Base-by-base conservation (phyloP, 495 filamentous ascomycete genomes). In the Xylaria flabelliformis region DNA sequence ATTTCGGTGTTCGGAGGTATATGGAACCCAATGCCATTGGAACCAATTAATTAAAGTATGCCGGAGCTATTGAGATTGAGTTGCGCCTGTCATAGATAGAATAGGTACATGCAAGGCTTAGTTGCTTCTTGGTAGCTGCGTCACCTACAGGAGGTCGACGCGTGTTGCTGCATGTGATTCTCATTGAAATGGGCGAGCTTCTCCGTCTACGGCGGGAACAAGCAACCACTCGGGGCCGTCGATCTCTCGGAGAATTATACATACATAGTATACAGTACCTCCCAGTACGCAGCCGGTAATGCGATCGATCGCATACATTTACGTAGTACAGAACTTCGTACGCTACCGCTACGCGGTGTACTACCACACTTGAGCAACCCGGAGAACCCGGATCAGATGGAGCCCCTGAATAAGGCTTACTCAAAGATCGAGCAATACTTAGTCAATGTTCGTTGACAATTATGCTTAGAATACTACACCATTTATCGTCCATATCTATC, bases 171-270 rank as follows among this genome's bases (percentile, higher is more conserved):
- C 56, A 36, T 59, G 56, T 36, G 32, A 36, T 59, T 32, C 7
- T n/a, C 19, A 59, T 34, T n/a, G 32, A 34, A 36, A 55, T 26
- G 51, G 51, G 8, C 15, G 24, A 29, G 58, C 32, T 39, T 19
- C 58, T 5, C n/a, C 1, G 17, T 36, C 17, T 53, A 9, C 19
- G 8, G 19, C 64, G 46, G 64, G 64, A 67, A 32, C 24, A 65
- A 53, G n/a, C 64, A 51, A 26, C 46, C 19, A 48, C 13, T 53
- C 29, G 32, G 32, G 32, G 32, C 64, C 19, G 64, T 39, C 44
- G 29, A 39, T 53, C 29, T 65, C 10, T 67, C 64, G 64, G 64
- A 51, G 64, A 66, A 66, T 51, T 66, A 36, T 32, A n/a, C 26
- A 3, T 24, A 24, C 26, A 3, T 24, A 24, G 6, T 21, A 0